These are phyloP conservation scores for Erucastrum elatum DNA, from an alignment of 345 rosid genomes.

Conservation along the genomic window DNA sequence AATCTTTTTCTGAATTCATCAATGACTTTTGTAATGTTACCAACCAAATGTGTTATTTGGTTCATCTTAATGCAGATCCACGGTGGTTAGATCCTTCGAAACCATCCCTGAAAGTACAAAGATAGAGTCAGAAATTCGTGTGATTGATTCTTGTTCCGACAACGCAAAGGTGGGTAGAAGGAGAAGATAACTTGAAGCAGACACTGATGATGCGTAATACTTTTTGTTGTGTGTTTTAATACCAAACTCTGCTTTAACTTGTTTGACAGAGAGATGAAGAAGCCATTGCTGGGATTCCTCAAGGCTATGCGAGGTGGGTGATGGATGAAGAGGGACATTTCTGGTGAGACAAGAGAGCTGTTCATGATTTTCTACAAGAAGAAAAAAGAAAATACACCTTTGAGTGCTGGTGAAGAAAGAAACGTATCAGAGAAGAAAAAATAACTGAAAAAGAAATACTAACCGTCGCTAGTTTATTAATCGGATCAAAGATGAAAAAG, in stretches of 20 bases:
- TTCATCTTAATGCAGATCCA: slow-evolving; percentile 51
- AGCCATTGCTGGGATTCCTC: slow-evolving; percentile 40
- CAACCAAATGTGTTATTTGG: not conserved
- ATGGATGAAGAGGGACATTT: slow-evolving; percentile 50
- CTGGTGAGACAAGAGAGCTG: slow-evolving; percentile 27
- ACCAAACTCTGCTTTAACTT: not conserved
- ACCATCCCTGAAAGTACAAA: slow-evolving; percentile 48
- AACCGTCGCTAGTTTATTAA: slow-evolving; percentile 31
- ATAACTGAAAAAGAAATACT: slow-evolving; percentile 16
- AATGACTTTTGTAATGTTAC: not conserved
- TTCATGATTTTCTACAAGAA: not conserved
- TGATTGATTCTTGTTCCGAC: slow-evolving; percentile 49
- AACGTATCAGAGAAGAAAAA: slow-evolving; percentile 22
- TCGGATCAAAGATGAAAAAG: not conserved
- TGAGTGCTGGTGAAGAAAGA: slow-evolving; percentile 30
- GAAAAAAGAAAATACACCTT: not conserved
- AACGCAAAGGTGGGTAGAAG: slow-evolving; percentile 42
- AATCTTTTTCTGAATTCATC: not conserved
- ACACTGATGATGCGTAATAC: not conserved
- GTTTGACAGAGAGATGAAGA: slow-evolving; percentile 47
- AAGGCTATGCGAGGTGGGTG: slow-evolving; percentile 69
- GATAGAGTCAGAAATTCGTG: slow-evolving; percentile 43
- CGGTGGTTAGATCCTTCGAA: slow-evolving; percentile 55
- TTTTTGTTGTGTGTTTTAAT: not conserved
- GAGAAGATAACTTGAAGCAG: slow-evolving; percentile 1